Percentiles rank a stretch among this genome's conserved stretches.
phyloP scores from a whole-genome alignment of 495 filamentous ascomycete species.

The Aspergillus cavernicola region DNA sequence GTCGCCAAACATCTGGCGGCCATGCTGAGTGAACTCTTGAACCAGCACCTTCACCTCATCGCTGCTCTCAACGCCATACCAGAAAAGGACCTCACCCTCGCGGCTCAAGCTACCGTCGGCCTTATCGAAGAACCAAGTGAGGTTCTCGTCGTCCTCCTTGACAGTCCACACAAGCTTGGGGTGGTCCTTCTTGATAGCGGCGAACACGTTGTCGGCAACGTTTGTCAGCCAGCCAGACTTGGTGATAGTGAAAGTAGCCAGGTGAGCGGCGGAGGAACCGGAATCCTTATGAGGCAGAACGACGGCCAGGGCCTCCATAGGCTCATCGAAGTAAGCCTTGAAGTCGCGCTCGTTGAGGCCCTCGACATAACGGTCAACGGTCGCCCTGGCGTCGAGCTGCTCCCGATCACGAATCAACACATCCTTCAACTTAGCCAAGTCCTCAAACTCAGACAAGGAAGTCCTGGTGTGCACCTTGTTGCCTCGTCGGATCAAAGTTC shows the following conservation, averaged over 20 bases:
- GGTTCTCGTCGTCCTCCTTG: conserved; percentile 92
- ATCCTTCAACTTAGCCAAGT: conserved; percentile 72
- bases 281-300: conserved; percentile 66
- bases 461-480: conserved; percentile 81
- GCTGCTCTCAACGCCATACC: conserved; percentile 86
- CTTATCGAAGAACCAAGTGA: conserved; percentile 99
- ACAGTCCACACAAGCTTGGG: conserved; percentile 95
- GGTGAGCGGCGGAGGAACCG: conserved; percentile 57
- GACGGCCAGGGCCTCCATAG: conserved; percentile 94
- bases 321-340: conserved; percentile 92
- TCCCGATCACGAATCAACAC: conserved; percentile 83
- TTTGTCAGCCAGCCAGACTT: conserved; percentile 96
- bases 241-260: conserved; percentile 92
- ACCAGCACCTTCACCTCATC: conserved; percentile 85
- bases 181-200: conserved; percentile 87
- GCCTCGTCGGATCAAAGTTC: conserved; percentile 88
- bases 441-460: conserved; percentile 72
- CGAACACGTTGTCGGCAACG: conserved; percentile 96
- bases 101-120: conserved; percentile 85
- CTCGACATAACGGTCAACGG: conserved; percentile 83
- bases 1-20: conserved; percentile 84
- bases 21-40: conserved; percentile 79
- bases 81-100: conserved; percentile 89
- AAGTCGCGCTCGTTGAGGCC: conserved; percentile 72
- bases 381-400: conserved; percentile 74